Evolutionary conservation across 2,329 filamentous ascomycete species (phyloP).

Genomic region (Periconia macrospinosa): DNA sequence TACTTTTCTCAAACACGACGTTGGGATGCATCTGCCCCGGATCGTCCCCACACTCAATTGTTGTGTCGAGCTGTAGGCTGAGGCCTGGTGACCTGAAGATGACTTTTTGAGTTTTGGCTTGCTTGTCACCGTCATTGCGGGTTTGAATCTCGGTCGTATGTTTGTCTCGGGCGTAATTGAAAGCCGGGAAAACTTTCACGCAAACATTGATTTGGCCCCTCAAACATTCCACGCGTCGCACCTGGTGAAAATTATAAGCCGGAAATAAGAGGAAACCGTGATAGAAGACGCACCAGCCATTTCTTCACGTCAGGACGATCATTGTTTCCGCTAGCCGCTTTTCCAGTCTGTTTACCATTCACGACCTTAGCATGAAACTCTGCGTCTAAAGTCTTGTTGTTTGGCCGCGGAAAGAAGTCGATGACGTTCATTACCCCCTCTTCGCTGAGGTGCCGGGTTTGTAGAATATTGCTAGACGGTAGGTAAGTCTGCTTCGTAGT

Average conservation of each 20-base stretch:
- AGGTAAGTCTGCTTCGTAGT: conserved; percentile 80
- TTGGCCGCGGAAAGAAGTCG: conserved; percentile 75
- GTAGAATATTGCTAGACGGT: conserved; percentile 72
- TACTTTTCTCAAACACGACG: conserved; percentile 37
- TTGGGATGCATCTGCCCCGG: conserved; percentile 52
- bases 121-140: conserved; percentile 11
- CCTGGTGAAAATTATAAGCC: conserved; percentile 68
- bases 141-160: conserved; percentile 62
- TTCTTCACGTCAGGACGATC: too few relatives aligned
- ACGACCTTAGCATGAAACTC: conserved; percentile 24
- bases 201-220: conserved; percentile 67
- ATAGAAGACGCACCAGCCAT: too few relatives aligned
- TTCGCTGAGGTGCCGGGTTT: conserved; percentile 77
- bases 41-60: conserved; percentile 63
- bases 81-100: conserved; percentile 63
- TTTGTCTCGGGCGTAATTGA: conserved; percentile 64
- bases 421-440: conserved; percentile 72
- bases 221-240: conserved; percentile 72
- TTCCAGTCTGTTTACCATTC: too few relatives aligned
- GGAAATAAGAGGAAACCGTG: too few relatives aligned
- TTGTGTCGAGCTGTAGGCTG: conserved; percentile 69
- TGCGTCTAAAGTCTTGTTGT: conserved; percentile 56
- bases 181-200: conserved; percentile 67
- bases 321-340: too few relatives aligned
- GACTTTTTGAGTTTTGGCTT: conserved; percentile 42